Conservation (phyloP, 2,329 filamentous ascomycete species). For the Scedosporium boydii region DNA sequence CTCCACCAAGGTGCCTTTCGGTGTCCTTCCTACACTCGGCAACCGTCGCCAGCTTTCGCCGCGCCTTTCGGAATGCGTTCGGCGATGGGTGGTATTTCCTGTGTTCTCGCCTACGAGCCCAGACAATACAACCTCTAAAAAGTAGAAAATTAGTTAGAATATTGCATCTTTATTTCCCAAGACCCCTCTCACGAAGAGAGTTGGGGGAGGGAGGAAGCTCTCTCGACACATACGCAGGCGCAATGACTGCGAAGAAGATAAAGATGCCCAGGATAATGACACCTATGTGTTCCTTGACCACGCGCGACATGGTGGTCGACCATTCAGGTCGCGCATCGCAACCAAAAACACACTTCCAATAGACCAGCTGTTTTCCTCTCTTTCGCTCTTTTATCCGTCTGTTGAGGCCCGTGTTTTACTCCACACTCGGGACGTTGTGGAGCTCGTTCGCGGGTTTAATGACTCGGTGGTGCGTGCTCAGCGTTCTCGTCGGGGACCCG, state of each 20-base stretch:
- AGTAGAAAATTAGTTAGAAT: too few relatives aligned
- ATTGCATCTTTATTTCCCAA: too few relatives aligned
- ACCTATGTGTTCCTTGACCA: constrained; percentile 6
- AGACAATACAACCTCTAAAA: constrained; percentile 2
- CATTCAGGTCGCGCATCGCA: constrained; percentile 1
- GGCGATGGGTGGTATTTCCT: constrained; percentile 10
- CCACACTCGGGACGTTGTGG: too few relatives aligned
- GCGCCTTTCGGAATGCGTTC: constrained; percentile 12
- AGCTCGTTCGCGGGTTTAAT: too few relatives aligned
- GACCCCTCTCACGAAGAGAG: background rate
- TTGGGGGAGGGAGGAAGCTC: background rate
- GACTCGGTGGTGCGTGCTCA: too few relatives aligned
- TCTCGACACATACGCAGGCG: constrained; percentile 1
- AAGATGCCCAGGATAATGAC: constrained; percentile 5
- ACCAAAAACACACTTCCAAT: background rate
- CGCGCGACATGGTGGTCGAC: constrained; percentile 1
- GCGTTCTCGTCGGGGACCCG: background rate
- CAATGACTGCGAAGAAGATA: constrained; percentile 5
- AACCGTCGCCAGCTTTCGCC: constrained; percentile 20
- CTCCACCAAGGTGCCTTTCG: constrained; percentile 3
- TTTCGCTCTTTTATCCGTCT: background rate
- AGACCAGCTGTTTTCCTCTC: too few relatives aligned
- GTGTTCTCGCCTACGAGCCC: constrained; percentile 7
- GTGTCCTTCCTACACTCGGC: constrained; percentile 14
- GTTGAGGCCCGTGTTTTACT: background rate